A percentile compares a stretch with the other conserved stretches of the same genome.
Evolutionary conservation across 2,329 filamentous ascomycete genomes (phyloP).

Genomic region (Clarireedia paspali): DNA sequence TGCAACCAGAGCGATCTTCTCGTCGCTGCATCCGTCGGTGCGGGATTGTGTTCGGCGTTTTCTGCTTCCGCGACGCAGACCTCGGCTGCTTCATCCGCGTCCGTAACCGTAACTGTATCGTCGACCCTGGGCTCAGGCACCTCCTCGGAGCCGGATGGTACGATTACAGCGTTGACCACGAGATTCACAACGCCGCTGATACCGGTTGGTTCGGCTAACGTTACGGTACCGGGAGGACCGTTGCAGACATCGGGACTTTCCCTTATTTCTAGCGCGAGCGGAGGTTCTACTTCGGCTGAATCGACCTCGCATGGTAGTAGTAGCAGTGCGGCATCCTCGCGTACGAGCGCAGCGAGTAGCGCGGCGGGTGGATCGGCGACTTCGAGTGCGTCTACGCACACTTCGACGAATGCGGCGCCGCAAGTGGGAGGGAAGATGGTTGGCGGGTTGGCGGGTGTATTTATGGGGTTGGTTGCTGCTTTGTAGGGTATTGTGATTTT

Average conservation of each 20-base stretch:
- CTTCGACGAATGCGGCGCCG: neutral
- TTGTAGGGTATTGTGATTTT: neutral
- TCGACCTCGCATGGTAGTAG: neutral
- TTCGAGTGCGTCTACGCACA: neutral
- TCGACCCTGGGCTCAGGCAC: too few species aligned
- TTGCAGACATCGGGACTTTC: neutral
- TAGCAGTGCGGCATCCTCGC: neutral
- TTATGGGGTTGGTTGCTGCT: neutral
- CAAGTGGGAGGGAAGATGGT: neutral
- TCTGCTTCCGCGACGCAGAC: conserved; percentile 16
- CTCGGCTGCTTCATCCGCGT: neutral
- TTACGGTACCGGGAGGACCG: neutral
- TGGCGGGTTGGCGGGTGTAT: neutral
- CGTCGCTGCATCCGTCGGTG: conserved; percentile 30
- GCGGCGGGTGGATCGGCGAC: neutral
- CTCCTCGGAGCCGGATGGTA: neutral
- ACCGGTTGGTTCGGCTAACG: neutral
- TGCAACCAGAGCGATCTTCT: conserved; percentile 29
- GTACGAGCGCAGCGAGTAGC: neutral
- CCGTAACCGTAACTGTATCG: too few species aligned
- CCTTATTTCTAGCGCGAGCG: neutral
- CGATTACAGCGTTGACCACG: neutral
- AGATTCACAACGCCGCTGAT: neutral
- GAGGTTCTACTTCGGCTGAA: neutral
- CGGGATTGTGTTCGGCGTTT: conserved; percentile 28